Base-by-base conservation (phyloP, 2,329 filamentous ascomycete genomes). In the Cryphonectria japonica region DNA sequence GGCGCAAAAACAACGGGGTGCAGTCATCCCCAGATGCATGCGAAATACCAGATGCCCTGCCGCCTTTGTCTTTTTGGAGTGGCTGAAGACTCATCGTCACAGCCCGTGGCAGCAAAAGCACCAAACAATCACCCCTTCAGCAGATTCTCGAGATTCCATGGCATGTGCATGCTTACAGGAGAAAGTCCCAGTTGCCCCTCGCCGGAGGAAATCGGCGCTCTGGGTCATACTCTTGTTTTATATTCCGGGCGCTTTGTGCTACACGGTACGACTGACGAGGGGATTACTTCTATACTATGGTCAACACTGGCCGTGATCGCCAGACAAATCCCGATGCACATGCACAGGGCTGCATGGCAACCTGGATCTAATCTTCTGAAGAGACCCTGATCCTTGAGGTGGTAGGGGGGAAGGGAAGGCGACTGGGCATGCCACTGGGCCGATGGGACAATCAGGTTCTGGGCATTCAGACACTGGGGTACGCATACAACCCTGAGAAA, bases 301-400 rank as follows among this genome's bases (percentile, higher is more conserved):
- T n/a, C 37, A 22, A 22, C 4, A 34, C 59, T 39, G 32, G 59
- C 13, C 8, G 19, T 61, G 59, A 61, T 61, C 59, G 16, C 34
- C 19, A 61, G 34, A 37, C 59, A 61, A 39, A 61, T 37, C 34
- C 59, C 19, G 59, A 34, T 34, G 32, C 59, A 9, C 59, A 39
- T 59, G 54, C 26, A 61, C 59, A 61, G 34, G 34, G 19, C 59
- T 61, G 34, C 34, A 61, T 61, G 59, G 59, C 46, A n/a, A 50
- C 22, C 46, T 50, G 46, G 46, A 11, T 9, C 46, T n/a, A n/a
- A 50, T 50, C 9, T 50, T 50, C 46, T 50, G 46, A 50, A 50
- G 46, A n/a, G 19, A n/a, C 46, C 46, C 46, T n/a, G 46, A 11
- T n/a, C 46, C 46, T 50, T 8, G 46, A 22, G 22, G 22, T 8